Base-by-base conservation (phyloP, 2,329 filamentous ascomycete genomes). In the Calonectria pseudoreteaudii region DNA sequence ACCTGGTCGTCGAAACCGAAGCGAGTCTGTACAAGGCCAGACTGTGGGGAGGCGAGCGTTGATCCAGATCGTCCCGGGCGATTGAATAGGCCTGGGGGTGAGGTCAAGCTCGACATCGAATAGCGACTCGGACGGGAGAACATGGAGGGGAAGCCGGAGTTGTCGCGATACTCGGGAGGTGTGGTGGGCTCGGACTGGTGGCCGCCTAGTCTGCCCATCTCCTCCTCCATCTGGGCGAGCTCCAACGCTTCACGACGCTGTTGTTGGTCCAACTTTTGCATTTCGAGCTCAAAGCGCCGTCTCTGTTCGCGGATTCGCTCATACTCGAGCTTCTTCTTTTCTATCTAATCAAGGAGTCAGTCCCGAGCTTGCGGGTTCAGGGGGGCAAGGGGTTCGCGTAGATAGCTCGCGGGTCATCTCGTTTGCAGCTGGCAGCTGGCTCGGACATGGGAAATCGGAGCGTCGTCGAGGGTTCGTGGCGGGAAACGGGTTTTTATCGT, bases 151-250 rank as follows among this genome's bases (percentile, higher is more conserved):
- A 98, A 96, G 53, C 93, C 93, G 75, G 91, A 88, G 72, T 86
- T 92, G 77, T 98, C 95, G 79, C 93, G 93, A 84, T 97, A 96
- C 84, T 98, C 97, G 38, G 97, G 97, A 28, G 97, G 97, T 28
- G 97, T 99, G 2, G 97, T 98, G 20, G 97, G 97, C 86, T 98
- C 96, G 79, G 95, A 98, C 83, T 97, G 94, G 80, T 96, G 94
- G 68, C 94, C 94, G 74, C 92, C 88, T 75, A 89, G 85, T 80
- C 89, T 83, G 72, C 89, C 88, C 71, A 97, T 89, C 79, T 97
- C 94, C 79, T 95, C 93, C 81, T 95, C 93, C 87, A 98, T 94
- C 83, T 94, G 93, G 72, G 94, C 92, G 80, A 98, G 92, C 82
- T 98, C 95, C 79, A 94, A 91, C 82, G 96, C 95, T 82, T 97